Base-by-base conservation (phyloP, 148 eudicot genomes). In the Fallopia convolvulus region DNA sequence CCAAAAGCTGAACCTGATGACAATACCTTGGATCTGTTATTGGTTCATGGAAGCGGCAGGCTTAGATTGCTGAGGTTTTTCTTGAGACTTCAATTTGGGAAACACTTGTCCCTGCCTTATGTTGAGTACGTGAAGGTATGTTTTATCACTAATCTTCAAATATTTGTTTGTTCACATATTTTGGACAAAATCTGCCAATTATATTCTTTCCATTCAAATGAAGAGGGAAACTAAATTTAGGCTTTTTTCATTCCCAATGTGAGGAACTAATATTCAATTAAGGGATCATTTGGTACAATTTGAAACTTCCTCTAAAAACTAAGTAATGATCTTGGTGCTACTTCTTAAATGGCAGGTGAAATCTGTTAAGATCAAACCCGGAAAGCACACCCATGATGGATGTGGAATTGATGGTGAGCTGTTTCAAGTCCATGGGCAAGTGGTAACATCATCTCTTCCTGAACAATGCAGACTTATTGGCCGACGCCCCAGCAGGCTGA, bases 321-420 rank as follows among this genome's bases (percentile, higher is more conserved):
- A 26, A 47, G 13, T 2, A 47, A 18, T 36, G 15, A 6, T 21
- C 46, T 12, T 26, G 12, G 32, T 13, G 21, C 60, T 48, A 74
- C 76, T 40, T 18, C 76, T 40, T 18, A 18, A 46, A 68, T 77
- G 47, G 47, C 65, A 77, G 80, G 80, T 77, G 65, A 95, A 91
- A 78, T 91, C 97, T 18, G 97, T 91, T n/a, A 95, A 88, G 87
- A 82, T 95, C 53, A 95, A 92, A 80, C 98, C 97, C 33, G 94
- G 94, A 74, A 95, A 95, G 84, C 87, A 82, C 78, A 81, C 90
- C 20, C 90, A 91, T 70, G 83, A 87, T 46, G 97, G 97, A 30
- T 93, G 97, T 78, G 99, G 99, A 82, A 92, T 95, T 76, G 99
- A 95, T 77, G 99, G 99, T 49, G 99, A 95, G 78, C 94, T 95